Evolutionary conservation across 768 basidiomycete genomes (phyloP).

Genomic region (Xerocomellus intermedius): DNA sequence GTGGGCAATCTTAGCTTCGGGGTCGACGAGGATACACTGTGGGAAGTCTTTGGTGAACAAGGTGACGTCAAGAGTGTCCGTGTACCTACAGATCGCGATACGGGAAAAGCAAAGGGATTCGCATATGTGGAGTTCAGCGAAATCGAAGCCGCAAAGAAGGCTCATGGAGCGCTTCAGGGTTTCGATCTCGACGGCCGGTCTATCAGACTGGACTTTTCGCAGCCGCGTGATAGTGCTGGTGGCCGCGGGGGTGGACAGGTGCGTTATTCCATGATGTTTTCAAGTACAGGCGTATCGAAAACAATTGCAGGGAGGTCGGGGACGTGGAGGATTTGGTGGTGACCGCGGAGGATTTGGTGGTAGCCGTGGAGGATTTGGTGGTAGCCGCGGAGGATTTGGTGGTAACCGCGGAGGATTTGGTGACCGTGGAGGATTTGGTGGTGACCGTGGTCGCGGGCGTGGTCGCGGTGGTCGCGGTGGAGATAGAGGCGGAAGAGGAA

Average conservation of each 20-base stretch:
- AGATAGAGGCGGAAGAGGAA: constrained; percentile 33
- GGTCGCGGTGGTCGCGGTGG: constrained; percentile 45
- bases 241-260: constrained; percentile 49
- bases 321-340: constrained; percentile 28
- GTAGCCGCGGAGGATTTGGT: constrained; percentile 35
- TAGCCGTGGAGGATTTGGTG: constrained; percentile 30
- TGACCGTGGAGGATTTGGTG: constrained; percentile 39
- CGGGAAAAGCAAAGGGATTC: constrained; percentile 90
- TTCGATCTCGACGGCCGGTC: constrained; percentile 77
- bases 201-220: constrained; percentile 83
- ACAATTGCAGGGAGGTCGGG: constrained; percentile 26
- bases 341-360: constrained; percentile 24
- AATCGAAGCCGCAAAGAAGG: constrained; percentile 76
- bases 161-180: constrained; percentile 66
- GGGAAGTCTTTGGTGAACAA: constrained; percentile 88
- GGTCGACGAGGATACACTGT: constrained; percentile 78
- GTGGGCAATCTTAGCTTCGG: constrained; percentile 88
- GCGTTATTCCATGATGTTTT: constrained; percentile 24
- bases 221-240: constrained; percentile 67
- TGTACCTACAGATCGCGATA: constrained; percentile 89
- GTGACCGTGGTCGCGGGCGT: constrained; percentile 38
- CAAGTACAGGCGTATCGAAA: neutral
- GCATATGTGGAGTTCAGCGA: constrained; percentile 94
- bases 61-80: constrained; percentile 84
- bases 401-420: neutral